Conservation (phyloP, 257 asterid species). For the Echium plantagineum region DNA sequence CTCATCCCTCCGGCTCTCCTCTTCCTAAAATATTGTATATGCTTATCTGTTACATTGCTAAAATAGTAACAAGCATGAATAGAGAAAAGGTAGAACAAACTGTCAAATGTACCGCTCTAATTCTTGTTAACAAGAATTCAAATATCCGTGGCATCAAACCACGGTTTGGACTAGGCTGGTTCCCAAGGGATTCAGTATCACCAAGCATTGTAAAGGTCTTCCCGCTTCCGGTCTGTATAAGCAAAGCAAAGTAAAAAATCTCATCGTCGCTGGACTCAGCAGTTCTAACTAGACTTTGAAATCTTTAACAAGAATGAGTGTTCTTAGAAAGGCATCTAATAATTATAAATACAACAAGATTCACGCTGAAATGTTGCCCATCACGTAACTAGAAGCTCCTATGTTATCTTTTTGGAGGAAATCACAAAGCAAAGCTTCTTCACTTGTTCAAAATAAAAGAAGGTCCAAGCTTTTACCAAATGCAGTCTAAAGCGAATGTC, state of each 20-base stretch:
- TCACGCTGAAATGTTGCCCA: too few species aligned
- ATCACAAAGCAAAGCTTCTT: too few species aligned
- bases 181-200: constrained; percentile 64
- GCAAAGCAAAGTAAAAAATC: neutral
- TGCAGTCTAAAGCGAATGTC: neutral
- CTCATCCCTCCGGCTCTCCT: constrained; percentile 82
- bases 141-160: constrained; percentile 98
- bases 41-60: constrained; percentile 4
- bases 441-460: too few species aligned
- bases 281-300: too few species aligned
- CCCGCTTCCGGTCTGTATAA: constrained; percentile 91
- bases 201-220: constrained; percentile 98
- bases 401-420: too few species aligned
- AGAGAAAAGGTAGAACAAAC: constrained; percentile 7
- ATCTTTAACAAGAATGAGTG: too few species aligned
- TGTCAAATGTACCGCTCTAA: constrained; percentile 59
- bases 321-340: too few species aligned
- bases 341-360: too few species aligned
- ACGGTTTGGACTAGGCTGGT: constrained; percentile 68
- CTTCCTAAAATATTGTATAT: constrained; percentile 45
- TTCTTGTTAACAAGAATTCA: constrained; percentile 94
- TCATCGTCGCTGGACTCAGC: too few species aligned
- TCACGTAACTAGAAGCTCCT: too few species aligned
- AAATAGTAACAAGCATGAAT: constrained; percentile 11
- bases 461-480: too few species aligned